Percentiles rank a stretch among this genome's conserved stretches.
phyloP scores from a whole-genome alignment of 495 filamentous ascomycete genomes.

The Hypomontagnella submonticulosa region DNA sequence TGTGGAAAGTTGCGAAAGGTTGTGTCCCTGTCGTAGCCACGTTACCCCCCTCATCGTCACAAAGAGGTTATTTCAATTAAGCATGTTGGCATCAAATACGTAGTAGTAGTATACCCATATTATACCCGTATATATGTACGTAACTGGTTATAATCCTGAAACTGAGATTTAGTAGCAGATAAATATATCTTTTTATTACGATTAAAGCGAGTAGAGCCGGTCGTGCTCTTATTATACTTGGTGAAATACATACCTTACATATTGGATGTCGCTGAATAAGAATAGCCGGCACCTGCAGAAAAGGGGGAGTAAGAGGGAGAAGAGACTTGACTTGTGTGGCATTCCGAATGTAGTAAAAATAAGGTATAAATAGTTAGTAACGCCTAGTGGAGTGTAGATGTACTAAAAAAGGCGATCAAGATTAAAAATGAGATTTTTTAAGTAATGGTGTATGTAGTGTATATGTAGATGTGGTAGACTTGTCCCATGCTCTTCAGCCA shows the following conservation, averaged over 20 bases:
- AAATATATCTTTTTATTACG: not conserved
- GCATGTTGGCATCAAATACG: constrained; percentile 17
- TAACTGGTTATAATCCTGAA: constrained; percentile 27
- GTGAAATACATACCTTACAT: too few relatives aligned
- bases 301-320: not conserved
- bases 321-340: constrained; percentile 2
- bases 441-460: not conserved
- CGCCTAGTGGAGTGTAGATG: not conserved
- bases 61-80: constrained; percentile 8
- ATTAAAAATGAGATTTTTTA: not conserved
- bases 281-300: constrained; percentile 8
- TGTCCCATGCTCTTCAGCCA: constrained; percentile 40
- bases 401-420: constrained; percentile 14
- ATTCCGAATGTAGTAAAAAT: constrained; percentile 35
- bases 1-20: constrained; percentile 15
- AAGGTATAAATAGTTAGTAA: constrained; percentile 36
- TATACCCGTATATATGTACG: not conserved
- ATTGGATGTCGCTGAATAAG: not conserved
- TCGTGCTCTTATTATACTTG: too few relatives aligned
- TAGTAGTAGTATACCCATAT: too few relatives aligned
- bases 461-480: constrained; percentile 16
- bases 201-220: too few relatives aligned
- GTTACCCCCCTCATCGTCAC: constrained; percentile 26
- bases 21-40: constrained; percentile 32
- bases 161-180: constrained; percentile 25